These are phyloP conservation scores for Venturia pyrina DNA, from an alignment of 2,329 filamentous ascomycete genomes.

Conservation along the genomic window DNA sequence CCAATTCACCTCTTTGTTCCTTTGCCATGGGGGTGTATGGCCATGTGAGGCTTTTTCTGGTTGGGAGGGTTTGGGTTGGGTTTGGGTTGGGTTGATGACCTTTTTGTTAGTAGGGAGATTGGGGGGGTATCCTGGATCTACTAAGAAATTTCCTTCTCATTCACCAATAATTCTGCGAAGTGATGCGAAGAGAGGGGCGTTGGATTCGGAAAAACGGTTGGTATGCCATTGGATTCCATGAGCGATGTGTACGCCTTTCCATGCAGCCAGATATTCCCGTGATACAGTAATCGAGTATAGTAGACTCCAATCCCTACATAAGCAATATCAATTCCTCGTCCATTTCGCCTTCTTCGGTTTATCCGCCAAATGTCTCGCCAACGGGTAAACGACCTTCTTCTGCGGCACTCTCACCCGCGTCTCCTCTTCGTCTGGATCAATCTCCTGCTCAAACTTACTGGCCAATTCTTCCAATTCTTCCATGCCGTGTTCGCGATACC, in stretches of 20 bases:
- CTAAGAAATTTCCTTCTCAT: too few species aligned
- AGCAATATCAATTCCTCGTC: neutral
- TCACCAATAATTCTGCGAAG: too few species aligned
- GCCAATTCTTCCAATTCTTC: conserved; percentile 55
- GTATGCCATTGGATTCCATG: neutral
- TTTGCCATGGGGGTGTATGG: too few species aligned
- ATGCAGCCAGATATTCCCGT: neutral
- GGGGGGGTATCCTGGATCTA: too few species aligned
- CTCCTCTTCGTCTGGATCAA: conserved; percentile 22
- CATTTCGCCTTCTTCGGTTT: conserved; percentile 8
- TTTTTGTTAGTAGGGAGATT: too few species aligned
- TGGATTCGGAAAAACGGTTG: too few species aligned
- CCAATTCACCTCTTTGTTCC: too few species aligned
- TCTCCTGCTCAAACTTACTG: conserved; percentile 29
- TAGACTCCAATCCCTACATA: neutral
- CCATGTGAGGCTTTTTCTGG: too few species aligned
- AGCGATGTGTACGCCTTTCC: neutral
- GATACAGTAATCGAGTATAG: neutral
- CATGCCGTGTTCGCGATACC: conserved; percentile 58
- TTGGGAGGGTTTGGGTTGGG: too few species aligned
- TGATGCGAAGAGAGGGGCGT: too few species aligned
- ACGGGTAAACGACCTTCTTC: conserved; percentile 12
- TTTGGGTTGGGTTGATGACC: too few species aligned
- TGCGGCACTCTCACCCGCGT: conserved; percentile 18
- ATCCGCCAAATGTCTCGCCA: conserved; percentile 3